Evolutionary conservation across 23 red algal genomes (phyloP).

Genomic region (Gracilaria domingensis): DNA sequence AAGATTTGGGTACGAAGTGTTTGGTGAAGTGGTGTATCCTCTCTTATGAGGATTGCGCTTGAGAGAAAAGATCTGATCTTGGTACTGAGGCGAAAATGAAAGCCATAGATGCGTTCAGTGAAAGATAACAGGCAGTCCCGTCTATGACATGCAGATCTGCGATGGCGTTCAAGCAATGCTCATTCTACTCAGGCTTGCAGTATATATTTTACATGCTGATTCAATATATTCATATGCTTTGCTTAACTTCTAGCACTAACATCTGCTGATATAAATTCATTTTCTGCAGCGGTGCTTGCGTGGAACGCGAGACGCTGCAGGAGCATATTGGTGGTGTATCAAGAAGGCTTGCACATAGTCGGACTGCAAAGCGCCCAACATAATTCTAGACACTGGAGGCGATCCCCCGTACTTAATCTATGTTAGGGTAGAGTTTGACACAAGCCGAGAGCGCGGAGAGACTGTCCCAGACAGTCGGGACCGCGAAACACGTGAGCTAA

Average conservation of each 20-base stretch:
- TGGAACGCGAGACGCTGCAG: slow-evolving; percentile 10
- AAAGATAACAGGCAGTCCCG: slow-evolving; percentile 75
- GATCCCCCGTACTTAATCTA: neutral
- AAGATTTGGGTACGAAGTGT: slow-evolving; percentile 69
- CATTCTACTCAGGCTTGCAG: slow-evolving; percentile 14
- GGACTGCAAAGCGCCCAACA: slow-evolving; percentile 7
- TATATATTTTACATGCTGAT: neutral
- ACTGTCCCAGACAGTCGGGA: no score
- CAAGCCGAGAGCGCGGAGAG: neutral
- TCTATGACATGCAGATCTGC: slow-evolving; percentile 20
- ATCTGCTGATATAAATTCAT: no score
- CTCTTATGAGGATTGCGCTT: slow-evolving; percentile 83
- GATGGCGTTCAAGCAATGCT: slow-evolving; percentile 16
- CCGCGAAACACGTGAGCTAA: no score
- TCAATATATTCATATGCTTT: no score
- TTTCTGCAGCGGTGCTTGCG: neutral
- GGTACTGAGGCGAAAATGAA: slow-evolving; percentile 76
- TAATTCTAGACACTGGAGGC: slow-evolving; percentile 22
- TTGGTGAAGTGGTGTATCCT: slow-evolving; percentile 88
- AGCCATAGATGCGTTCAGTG: slow-evolving; percentile 82
- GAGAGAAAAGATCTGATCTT: slow-evolving; percentile 77
- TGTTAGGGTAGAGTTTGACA: neutral
- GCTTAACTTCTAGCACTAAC: no score
- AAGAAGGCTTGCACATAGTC: neutral
- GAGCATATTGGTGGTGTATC: slow-evolving; percentile 37